Base-by-base conservation (phyloP, 1,284 basidiomycete species). In the Pascua sp. region DNA sequence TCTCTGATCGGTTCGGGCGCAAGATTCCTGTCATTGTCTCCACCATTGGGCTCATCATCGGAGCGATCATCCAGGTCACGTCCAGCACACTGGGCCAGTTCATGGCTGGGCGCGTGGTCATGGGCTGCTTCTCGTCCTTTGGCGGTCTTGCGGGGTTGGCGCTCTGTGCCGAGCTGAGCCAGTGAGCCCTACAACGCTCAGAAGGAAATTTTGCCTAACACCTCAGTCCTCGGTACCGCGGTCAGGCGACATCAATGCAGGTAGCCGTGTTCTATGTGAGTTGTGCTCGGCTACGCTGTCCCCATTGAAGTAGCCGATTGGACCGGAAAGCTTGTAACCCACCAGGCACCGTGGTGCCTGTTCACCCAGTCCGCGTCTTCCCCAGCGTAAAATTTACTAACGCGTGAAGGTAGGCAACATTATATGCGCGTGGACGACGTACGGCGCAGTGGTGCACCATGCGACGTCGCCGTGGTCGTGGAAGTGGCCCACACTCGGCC, bases 401-500 rank as follows among this genome's bases (percentile, higher is more conserved):
- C 24, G 24, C 24, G 41, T 42, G 4, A 12, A 87, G 87, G 70
- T 55, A 16, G 55, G 55, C 16, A 47, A 50, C 32, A 56, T 56
- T n/a, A 46, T 56, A 10, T 54, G 53, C 42, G 17, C 41, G 5
- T 36, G 44, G 11, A 49, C 48, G 24, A 18, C 48, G 11, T 56
- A 56, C 32, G 48, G 24, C 9, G 46, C 48, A 0, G 51, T 56
- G 44, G 40, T 39, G 13, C 17, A 56, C 44, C 40, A 51, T 3
- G 40, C 24, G n/a, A 32, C 32, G 5, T 55, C 53, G 4, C n/a
- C 17, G 13, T 55, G 53, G 53, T 45, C 48, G 15, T 55, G 49
- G 48, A 37, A 43, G 13, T 42, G 49, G 11, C 48, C 49, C 0
- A 13, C 49, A n/a, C 50, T 57, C 10, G 36, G 88, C 2, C 88